Evolutionary conservation across 352 stramenopile genomes (phyloP), one percentile per base, ranked within the genome.

Genomic region (Vaucheria bursata): DNA sequence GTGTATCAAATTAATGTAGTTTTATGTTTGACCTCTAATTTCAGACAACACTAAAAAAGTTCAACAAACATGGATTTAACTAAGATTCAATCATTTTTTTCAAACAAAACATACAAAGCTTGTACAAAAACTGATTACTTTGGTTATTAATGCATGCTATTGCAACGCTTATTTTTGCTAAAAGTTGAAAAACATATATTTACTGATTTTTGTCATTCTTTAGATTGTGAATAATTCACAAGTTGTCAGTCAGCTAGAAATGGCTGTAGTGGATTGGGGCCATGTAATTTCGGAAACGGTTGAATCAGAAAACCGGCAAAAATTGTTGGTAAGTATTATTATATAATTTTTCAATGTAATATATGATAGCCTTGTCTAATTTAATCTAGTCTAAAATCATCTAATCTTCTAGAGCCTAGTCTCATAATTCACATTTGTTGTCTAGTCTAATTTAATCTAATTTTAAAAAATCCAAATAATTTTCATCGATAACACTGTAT

Each of bases 261-360:
- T 91, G 37, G 89, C 91, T 0, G 83, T 97, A 0, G 91, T 97
- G 38, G 90, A 94, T 45, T 97, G 93, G 93, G 95, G 88, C 1
- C 93, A 95, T 78, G 90, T 89, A 31, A 90, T 97, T 6, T 88
- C 89, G 1, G 90, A 80, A 25, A 89, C 95, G 3, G 90, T 97
- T 2, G 91, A 97, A 49, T 87, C 95, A 71, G 92, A 97, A 73
- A 82, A 86, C 37, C 72, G 79, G 4, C 65, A 85, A 68, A 67
- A 71, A 45, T 66, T 83, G 29, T 73, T 6, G 65, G 65, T 37
- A 38, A 31, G 67, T 50, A 50, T 12, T 12, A 50, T 12, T 50
- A 50, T 12, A 12, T 12, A 50, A 12, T 12, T 12, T 12, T 50
- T 50, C 39, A 50, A 5, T 12, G 12, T 12, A 50, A 12, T 12